These are phyloP conservation scores for Orbilia brochopaga DNA, from an alignment of 2,329 filamentous ascomycete genomes.

Conservation along the genomic window DNA sequence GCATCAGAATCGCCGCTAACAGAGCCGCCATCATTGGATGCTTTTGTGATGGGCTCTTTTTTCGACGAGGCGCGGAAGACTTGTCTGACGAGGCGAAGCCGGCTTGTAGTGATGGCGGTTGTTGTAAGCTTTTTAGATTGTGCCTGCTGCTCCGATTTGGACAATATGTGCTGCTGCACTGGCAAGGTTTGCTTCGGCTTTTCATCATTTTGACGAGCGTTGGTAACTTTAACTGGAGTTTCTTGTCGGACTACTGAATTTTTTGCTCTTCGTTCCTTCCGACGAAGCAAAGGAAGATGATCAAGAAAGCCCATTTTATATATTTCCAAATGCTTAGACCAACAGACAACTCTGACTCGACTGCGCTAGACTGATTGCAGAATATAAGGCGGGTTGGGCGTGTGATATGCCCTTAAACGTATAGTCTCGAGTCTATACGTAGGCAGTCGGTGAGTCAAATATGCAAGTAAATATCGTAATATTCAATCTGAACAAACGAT, in stretches of 20 bases:
- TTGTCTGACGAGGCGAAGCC: neutral
- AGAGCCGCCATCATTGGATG: slow-evolving; percentile 34
- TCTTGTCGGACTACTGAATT: neutral
- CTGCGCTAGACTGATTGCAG: slow-evolving; percentile 3
- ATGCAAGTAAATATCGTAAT: too few relatives aligned
- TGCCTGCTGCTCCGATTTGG: neutral
- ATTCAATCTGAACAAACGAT: neutral
- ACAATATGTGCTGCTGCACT: neutral
- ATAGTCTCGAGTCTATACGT: too few relatives aligned
- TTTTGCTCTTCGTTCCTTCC: slow-evolving; percentile 7
- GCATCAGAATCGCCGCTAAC: slow-evolving; percentile 32
- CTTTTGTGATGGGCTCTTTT: slow-evolving; percentile 15
- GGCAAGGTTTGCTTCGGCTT: neutral
- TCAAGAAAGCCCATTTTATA: slow-evolving; percentile 31
- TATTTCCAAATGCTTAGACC: too few relatives aligned
- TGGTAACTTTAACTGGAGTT: neutral
- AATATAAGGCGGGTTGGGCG: slow-evolving; percentile 25
- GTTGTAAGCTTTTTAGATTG: neutral
- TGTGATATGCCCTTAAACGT: slow-evolving; percentile 11
- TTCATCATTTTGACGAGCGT: neutral
- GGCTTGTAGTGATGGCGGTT: neutral
- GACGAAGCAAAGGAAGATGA: slow-evolving; percentile 14
- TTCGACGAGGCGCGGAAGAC: slow-evolving; percentile 10
- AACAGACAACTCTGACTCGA: neutral
- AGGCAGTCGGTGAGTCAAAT: too few relatives aligned